These are phyloP conservation scores for Crithidia thermophila DNA, from an alignment of 208 protist species.

Conservation along the genomic window DNA sequence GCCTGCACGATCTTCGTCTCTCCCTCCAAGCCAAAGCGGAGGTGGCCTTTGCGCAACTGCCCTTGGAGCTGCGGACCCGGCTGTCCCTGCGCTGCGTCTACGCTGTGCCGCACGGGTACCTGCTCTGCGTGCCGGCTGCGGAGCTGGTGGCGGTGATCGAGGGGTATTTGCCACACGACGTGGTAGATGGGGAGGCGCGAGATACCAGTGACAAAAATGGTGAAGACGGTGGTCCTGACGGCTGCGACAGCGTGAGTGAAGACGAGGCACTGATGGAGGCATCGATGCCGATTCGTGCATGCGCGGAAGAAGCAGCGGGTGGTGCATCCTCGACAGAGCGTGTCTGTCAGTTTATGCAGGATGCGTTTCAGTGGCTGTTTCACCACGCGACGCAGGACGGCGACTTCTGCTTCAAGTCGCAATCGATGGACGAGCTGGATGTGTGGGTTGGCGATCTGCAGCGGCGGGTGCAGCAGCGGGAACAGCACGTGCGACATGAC, in stretches of 20 bases:
- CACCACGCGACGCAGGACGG: constrained; percentile 36
- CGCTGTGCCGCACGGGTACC: constrained; percentile 35
- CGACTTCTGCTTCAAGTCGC: constrained; percentile 74
- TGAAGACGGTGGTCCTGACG: not conserved
- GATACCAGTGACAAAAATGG: not conserved
- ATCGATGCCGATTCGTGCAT: not conserved
- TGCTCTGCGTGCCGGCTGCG: constrained; percentile 28
- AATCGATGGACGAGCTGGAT: constrained; percentile 64
- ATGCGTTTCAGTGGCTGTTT: constrained; percentile 38
- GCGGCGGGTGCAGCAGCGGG: constrained; percentile 58
- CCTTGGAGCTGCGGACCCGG: constrained; percentile 20
- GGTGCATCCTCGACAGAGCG: not conserved
- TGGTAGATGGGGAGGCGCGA: not conserved
- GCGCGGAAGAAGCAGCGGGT: not conserved
- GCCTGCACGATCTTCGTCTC: constrained; percentile 25
- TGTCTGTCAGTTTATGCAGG: constrained; percentile 22
- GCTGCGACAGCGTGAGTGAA: not conserved
- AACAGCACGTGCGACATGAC: constrained; percentile 57
- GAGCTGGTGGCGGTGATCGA: constrained; percentile 10
- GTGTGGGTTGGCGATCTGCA: constrained; percentile 73
- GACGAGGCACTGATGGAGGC: not conserved
- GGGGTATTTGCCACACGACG: not conserved
- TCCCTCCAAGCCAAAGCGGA: constrained; percentile 34
- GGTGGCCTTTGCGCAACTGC: constrained; percentile 24
- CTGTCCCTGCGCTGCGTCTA: constrained; percentile 35